Conservation (phyloP, 129 eudicot species). For the Artemisia tridentata region DNA sequence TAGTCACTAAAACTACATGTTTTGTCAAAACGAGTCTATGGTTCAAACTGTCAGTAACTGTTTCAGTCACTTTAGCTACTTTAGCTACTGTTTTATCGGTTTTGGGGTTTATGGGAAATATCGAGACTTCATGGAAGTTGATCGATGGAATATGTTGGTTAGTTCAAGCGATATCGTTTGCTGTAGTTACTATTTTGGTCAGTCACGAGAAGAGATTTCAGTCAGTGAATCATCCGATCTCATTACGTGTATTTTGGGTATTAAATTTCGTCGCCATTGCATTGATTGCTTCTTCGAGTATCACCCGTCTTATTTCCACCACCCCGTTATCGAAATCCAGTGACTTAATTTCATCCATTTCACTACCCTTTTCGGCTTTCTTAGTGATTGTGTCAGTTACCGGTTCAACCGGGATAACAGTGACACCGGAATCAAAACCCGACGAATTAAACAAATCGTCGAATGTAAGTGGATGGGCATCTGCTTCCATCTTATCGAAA, state of each 20-base stretch:
- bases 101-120: conserved; percentile 30
- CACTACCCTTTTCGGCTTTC: conserved; percentile 43
- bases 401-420: conserved; percentile 55
- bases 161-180: conserved; percentile 45
- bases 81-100: conserved; percentile 36
- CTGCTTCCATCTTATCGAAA: conserved; percentile 54
- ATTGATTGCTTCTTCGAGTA: conserved; percentile 34
- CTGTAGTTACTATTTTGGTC: conserved; percentile 34
- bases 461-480: conserved; percentile 55
- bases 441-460: conserved; percentile 15
- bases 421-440: conserved; percentile 28
- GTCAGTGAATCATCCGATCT: conserved; percentile 44
- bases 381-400: conserved; percentile 41
- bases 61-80: conserved; percentile 30
- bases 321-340: conserved; percentile 24
- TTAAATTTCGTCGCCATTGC: conserved; percentile 34
- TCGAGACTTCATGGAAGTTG: conserved; percentile 32
- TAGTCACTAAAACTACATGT: conserved; percentile 9
- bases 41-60: conserved; percentile 40
- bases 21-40: conserved; percentile 31
- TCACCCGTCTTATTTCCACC: conserved; percentile 30
- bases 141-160: conserved; percentile 43
- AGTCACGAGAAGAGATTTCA: conserved; percentile 43
- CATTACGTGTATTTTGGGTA: conserved; percentile 56
- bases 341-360: conserved; percentile 37